Conservation (phyloP, 495 filamentous ascomycete species). For the Recurvomyces mirabilis region DNA sequence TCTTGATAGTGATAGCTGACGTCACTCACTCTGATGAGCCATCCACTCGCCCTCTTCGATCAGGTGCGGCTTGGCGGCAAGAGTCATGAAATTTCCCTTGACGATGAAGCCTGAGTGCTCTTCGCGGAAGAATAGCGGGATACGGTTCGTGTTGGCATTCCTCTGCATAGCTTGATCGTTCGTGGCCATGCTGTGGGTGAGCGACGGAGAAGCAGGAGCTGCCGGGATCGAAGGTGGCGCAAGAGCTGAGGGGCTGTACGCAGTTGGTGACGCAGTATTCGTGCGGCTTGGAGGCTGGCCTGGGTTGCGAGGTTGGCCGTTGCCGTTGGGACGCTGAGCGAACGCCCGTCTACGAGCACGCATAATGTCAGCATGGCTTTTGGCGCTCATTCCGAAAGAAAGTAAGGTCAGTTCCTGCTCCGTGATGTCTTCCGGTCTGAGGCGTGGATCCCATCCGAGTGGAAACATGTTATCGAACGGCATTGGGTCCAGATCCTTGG, state of each 20-base stretch:
- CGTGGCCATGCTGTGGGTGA: slow-evolving; percentile 18
- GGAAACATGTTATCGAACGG: no score
- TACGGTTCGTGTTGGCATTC: slow-evolving; percentile 32
- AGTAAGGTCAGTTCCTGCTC: no score
- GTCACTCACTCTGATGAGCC: slow-evolving; percentile 70
- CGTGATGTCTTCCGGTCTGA: no score
- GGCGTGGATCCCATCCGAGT: no score
- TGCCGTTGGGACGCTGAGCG: slow-evolving; percentile 3
- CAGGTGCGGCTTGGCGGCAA: slow-evolving; percentile 77
- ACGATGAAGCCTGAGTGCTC: slow-evolving; percentile 77
- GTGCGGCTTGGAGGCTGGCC: slow-evolving; percentile 13
- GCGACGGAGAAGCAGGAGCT: slow-evolving; percentile 21
- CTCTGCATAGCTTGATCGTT: slow-evolving; percentile 13
- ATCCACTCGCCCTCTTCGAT: slow-evolving; percentile 90
- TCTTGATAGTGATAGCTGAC: slow-evolving; percentile 82
- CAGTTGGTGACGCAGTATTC: slow-evolving; percentile 28
- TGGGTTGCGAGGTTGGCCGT: slow-evolving; percentile 5
- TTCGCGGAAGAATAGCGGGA: slow-evolving; percentile 65
- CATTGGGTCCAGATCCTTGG: no score
- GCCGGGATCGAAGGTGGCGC: slow-evolving; percentile 17
- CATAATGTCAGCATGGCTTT: no score
- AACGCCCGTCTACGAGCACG: neutral
- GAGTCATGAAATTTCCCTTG: slow-evolving; percentile 90
- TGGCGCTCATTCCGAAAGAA: no score
- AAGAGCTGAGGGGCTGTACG: slow-evolving; percentile 36